Percentiles rank a stretch among this genome's conserved stretches.
Conservation (phyloP, 306 rosid genomes). For the Pterocarpus macrocarpus region DNA sequence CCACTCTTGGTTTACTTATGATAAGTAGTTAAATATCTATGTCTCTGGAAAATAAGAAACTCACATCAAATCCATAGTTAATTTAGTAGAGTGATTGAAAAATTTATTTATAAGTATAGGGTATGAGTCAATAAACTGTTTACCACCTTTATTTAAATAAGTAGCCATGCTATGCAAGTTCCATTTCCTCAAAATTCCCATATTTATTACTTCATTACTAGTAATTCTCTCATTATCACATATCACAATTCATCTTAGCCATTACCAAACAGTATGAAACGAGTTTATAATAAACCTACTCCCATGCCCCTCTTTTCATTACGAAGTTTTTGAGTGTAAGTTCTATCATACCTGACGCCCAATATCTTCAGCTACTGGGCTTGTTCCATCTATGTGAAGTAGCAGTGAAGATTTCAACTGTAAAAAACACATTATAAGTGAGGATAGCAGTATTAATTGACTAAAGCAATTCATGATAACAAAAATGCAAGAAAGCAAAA, state of each 20-base stretch:
- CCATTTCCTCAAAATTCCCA: neutral
- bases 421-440: slow-evolving; percentile 29
- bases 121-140: neutral
- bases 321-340: neutral
- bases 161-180: neutral
- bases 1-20: neutral
- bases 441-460: neutral
- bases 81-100: neutral
- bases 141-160: neutral
- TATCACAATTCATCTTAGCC: slow-evolving; percentile 6
- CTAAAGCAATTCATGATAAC: neutral
- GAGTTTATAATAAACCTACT: neutral
- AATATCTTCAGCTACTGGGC: slow-evolving; percentile 91
- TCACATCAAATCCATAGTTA: neutral
- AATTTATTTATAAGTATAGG: neutral
- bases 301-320: neutral
- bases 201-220: slow-evolving; percentile 12
- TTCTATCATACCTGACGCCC: slow-evolving; percentile 83
- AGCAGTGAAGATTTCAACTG: slow-evolving; percentile 92
- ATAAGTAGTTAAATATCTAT: neutral
- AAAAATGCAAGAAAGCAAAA: neutral
- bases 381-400: slow-evolving; percentile 91
- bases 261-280: neutral
- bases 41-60: neutral
- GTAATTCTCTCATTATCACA: neutral